Percentiles rank a stretch among this genome's conserved stretches.
phyloP scores from a whole-genome alignment of 306 rosid genomes.

The Astragalus membranaceus region DNA sequence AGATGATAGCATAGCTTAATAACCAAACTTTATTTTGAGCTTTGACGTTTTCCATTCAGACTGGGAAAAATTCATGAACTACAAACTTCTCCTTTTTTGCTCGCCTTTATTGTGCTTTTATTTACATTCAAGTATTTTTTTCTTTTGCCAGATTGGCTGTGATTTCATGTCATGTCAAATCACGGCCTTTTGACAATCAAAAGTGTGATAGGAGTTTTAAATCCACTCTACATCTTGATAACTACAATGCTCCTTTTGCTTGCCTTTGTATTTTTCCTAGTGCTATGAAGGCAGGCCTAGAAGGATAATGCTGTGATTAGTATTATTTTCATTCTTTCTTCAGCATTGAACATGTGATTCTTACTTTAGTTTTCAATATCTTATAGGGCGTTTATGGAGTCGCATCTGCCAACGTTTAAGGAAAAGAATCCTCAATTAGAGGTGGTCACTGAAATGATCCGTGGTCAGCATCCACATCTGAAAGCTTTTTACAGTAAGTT shows the following conservation, averaged over 20 bases:
- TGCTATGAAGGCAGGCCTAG: neutral
- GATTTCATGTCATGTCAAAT: neutral
- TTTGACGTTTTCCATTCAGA: neutral
- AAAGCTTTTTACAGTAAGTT: conserved; percentile 71
- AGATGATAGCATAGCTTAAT: neutral
- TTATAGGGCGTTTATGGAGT: conserved; percentile 83
- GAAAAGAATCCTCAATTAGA: conserved; percentile 83
- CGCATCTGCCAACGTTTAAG: conserved; percentile 55
- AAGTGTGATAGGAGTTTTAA: neutral
- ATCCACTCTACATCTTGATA: neutral
- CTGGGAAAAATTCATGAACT: neutral
- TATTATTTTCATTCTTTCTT: neutral
- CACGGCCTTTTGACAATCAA: neutral
- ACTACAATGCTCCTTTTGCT: neutral
- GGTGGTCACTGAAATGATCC: conserved; percentile 77
- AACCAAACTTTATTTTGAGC: conserved; percentile 3
- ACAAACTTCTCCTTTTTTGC: neutral
- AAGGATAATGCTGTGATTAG: neutral
- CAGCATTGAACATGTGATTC: neutral
- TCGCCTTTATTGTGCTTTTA: too few relatives aligned
- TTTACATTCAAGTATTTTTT: neutral
- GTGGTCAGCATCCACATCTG: conserved; percentile 92
- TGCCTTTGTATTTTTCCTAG: neutral
- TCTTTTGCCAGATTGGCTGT: neutral
- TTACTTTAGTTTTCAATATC: conserved; percentile 1